These are phyloP conservation scores for Nemania serpens DNA, from an alignment of 2,329 filamentous ascomycete species.

Conservation along the genomic window DNA sequence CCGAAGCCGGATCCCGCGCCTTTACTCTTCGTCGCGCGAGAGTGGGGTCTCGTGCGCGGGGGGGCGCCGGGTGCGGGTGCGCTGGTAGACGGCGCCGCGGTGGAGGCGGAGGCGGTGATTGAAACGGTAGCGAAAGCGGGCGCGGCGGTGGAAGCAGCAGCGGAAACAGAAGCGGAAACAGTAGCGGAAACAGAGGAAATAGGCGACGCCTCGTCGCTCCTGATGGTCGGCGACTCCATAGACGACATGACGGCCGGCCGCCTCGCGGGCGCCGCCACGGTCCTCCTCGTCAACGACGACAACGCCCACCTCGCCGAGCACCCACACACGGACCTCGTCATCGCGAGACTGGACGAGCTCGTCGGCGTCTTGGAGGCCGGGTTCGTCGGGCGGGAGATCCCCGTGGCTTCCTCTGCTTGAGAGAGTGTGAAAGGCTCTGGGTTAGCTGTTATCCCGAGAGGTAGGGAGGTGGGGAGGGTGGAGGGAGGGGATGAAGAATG, in stretches of 20 bases:
- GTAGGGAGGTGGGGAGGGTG: no score
- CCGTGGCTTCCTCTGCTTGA: not conserved
- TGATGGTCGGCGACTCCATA: conserved; percentile 78
- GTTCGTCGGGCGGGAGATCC: conserved; percentile 60
- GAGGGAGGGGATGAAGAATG: no score
- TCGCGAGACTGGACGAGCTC: conserved; percentile 74
- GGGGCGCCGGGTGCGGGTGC: no score
- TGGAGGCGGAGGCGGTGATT: conserved; percentile 17
- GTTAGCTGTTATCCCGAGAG: no score
- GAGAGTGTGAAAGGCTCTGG: no score
- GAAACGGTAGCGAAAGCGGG: conserved; percentile 11
- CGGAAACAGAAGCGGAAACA: conserved; percentile 11
- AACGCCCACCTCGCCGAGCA: conserved; percentile 73
- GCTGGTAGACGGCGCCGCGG: no score
- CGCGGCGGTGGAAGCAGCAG: conserved; percentile 30
- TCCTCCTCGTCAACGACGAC: conserved; percentile 84
- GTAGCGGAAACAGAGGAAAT: conserved; percentile 40
- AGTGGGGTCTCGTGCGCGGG: conserved; percentile 69
- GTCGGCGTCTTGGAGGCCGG: conserved; percentile 75
- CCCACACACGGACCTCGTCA: conserved; percentile 76
- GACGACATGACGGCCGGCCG: conserved; percentile 93
- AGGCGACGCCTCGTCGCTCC: conserved; percentile 56
- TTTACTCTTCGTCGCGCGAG: conserved; percentile 80
- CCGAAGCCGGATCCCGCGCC: conserved; percentile 90
- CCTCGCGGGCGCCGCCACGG: conserved; percentile 83